phyloP scores from a whole-genome alignment of 129 eudicot species.

The Saposhnikovia divaricata region DNA sequence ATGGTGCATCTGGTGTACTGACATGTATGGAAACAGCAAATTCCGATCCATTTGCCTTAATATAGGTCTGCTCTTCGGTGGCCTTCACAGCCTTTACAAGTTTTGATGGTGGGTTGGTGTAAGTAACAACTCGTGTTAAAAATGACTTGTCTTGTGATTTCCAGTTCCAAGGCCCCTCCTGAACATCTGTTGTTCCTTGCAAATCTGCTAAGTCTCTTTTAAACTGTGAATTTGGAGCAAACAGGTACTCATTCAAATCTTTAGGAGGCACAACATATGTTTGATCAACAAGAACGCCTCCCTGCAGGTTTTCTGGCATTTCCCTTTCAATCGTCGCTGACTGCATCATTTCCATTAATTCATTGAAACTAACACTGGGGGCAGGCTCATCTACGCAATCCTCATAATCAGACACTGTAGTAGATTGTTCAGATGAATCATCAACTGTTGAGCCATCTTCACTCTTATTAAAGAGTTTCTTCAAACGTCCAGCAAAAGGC shows the following conservation, averaged over 20 bases:
- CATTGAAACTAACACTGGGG: constrained; percentile 42
- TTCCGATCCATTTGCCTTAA: constrained; percentile 60
- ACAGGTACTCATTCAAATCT: constrained; percentile 57
- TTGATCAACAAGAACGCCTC: constrained; percentile 75
- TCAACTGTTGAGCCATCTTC: constrained; percentile 36
- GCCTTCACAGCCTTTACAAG: constrained; percentile 80
- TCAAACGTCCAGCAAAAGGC: constrained; percentile 50
- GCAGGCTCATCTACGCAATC: constrained; percentile 41
- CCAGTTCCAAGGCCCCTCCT: constrained; percentile 69
- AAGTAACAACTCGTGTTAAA: constrained; percentile 56
- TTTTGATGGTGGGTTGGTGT: constrained; percentile 58
- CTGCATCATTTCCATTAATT: constrained; percentile 52
- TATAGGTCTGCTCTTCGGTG: constrained; percentile 73
- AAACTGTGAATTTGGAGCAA: constrained; percentile 64
- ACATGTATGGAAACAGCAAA: constrained; percentile 56
- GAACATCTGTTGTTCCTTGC: constrained; percentile 69
- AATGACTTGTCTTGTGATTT: constrained; percentile 35
- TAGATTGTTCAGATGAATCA: constrained; percentile 49
- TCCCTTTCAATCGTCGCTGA: constrained; percentile 31
- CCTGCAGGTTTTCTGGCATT: constrained; percentile 63
- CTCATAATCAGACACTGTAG: constrained; percentile 52
- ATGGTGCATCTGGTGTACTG: constrained; percentile 87
- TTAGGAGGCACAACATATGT: constrained; percentile 45
- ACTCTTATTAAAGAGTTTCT: constrained; percentile 55
- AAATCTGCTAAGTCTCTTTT: constrained; percentile 41